Evolutionary conservation across 371 early-diverging fungal species (phyloP).

Genomic region (Syncephalastrum sp.): DNA sequence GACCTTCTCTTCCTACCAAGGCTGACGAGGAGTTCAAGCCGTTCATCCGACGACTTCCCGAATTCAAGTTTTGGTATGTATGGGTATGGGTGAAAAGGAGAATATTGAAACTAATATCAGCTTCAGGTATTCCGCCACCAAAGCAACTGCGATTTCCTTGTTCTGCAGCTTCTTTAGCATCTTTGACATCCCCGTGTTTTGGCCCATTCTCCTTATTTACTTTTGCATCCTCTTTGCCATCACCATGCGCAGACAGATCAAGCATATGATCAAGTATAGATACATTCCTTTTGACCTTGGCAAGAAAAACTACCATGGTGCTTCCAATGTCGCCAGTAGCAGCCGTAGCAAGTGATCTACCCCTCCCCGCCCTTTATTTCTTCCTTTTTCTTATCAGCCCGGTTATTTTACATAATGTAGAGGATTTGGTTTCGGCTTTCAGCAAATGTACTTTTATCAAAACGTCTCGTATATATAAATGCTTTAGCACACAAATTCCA

Average conservation of each 20-base stretch:
- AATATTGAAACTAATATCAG: neutral
- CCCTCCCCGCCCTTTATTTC: neutral
- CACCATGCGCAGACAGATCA: conserved; percentile 95
- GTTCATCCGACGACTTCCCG: conserved; percentile 98
- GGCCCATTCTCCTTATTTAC: conserved; percentile 91
- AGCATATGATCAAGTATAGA: conserved; percentile 98
- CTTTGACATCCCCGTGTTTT: conserved; percentile 98
- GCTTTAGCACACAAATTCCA: conserved; percentile 49
- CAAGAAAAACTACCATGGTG: conserved; percentile 77
- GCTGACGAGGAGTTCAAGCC: conserved; percentile 98
- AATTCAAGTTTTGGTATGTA: conserved; percentile 98
- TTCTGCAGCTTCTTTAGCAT: conserved; percentile 83
- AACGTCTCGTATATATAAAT: too few relatives aligned
- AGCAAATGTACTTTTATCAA: too few relatives aligned
- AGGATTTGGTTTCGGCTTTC: too few relatives aligned
- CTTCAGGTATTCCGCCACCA: conserved; percentile 76
- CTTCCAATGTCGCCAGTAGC: conserved; percentile 15
- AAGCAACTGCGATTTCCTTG: conserved; percentile 77
- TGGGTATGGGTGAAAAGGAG: neutral
- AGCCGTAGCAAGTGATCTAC: conserved; percentile 16
- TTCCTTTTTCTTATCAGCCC: conserved; percentile 1
- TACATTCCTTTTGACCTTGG: conserved; percentile 97
- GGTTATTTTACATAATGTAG: neutral
- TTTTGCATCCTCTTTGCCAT: conserved; percentile 92
- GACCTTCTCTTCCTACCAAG: conserved; percentile 78